Evolutionary conservation across 1,284 basidiomycete genomes (phyloP).

Genomic region (Austroboletus novae-zelandiae): DNA sequence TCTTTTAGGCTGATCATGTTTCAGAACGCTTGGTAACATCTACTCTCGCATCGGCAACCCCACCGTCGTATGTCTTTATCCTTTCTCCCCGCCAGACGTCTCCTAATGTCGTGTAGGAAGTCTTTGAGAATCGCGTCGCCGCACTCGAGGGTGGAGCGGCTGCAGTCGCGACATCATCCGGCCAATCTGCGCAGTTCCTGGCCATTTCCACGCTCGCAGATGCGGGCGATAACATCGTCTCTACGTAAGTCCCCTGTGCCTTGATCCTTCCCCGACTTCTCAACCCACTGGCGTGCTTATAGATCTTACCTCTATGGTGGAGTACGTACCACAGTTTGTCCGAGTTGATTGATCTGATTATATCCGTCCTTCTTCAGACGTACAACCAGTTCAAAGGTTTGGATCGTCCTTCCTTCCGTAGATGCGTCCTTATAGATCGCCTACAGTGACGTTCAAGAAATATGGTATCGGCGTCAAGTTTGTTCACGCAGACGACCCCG

Average conservation of each 20-base stretch:
- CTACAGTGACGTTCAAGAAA: conserved; percentile 70
- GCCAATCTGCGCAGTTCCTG: conserved; percentile 82
- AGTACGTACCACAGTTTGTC: conserved; percentile 35
- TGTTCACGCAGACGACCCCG: conserved; percentile 60
- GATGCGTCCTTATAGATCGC: neutral
- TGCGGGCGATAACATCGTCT: conserved; percentile 81
- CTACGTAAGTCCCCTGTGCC: conserved; percentile 45
- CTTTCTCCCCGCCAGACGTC: neutral
- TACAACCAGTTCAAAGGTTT: conserved; percentile 88
- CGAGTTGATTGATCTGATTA: neutral
- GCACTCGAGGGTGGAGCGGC: conserved; percentile 82
- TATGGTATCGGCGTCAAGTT: conserved; percentile 81
- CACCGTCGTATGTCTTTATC: conserved; percentile 57
- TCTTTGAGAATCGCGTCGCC: conserved; percentile 84
- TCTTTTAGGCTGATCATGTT: conserved; percentile 1
- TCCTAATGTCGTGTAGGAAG: conserved; percentile 45
- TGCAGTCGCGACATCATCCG: conserved; percentile 77
- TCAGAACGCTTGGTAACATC: conserved; percentile 66
- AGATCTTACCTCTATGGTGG: conserved; percentile 69
- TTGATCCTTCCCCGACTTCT: neutral
- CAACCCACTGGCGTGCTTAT: neutral
- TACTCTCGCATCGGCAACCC: conserved; percentile 84
- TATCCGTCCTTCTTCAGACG: conserved; percentile 41
- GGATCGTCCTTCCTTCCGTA: neutral
- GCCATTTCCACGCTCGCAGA: conserved; percentile 65